Evolutionary conservation across 176 grass and related monocot genomes (phyloP), one percentile per base, ranked within the genome.

Genomic region (Echinochloa phyllopogon): DNA sequence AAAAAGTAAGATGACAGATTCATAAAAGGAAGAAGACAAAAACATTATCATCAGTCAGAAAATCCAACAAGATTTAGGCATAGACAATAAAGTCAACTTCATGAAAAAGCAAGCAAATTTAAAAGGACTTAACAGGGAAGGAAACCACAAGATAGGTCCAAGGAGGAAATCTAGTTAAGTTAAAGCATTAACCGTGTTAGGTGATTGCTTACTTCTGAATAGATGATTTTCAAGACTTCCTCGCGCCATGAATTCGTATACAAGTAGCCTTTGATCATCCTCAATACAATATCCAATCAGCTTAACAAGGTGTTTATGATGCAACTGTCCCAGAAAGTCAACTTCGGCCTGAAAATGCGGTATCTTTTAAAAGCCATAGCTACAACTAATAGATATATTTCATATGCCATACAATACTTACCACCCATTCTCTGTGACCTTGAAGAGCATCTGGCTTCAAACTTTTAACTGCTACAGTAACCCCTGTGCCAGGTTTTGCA

Each of bases 221-320:
- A 99, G 84, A 88, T 99, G 96, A 71, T 99, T 99, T 96, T 99
- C 96, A 89, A 99, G 94, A 87, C 96, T 96, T 79, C 96, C 96
- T 33, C 93, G 74, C 45, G 94, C 88, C 96, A 96, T 96, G 89
- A 96, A 99, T 83, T 99, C 96, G 87, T 99, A 99, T 20, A 99
- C 96, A 87, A 99, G 93, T 60, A 99, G 76, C 73, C 96, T 92
- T 79, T 99, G 91, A 44, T 96, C 96, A 94, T 98, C 89, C 87
- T 98, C 91, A 48, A 90, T 98, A 83, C 96, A 98, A 69, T 98
- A 98, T 80, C 93, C 96, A 89, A 94, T 95, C 56, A 95, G 86
- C 96, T 98, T 98, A 55, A 98, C 96, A 87, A 98, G 96, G 83
- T 98, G 94, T 82, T 86, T 92, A 85, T 98, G 93, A 86, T 98